Evolutionary conservation across 2,329 filamentous ascomycete species (phyloP).

Genomic region (Tolypocladium endophyticum): DNA sequence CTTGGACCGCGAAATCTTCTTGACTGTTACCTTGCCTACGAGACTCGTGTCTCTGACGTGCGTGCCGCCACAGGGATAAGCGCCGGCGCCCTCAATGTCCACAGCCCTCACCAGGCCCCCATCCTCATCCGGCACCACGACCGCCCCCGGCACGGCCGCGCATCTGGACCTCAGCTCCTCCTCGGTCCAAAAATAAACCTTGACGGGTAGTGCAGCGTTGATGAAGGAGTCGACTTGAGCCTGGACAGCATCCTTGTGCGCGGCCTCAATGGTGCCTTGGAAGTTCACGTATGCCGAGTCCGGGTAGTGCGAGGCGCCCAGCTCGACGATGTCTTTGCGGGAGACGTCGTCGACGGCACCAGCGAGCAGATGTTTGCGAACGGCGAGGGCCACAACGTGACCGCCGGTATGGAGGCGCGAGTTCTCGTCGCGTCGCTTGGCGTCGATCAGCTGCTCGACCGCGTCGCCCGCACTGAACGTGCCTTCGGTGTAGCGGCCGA

Average conservation of each 20-base stretch:
- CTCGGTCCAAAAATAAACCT: conserved; percentile 52
- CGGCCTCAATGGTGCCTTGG: conserved; percentile 51
- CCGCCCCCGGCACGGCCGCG: background rate
- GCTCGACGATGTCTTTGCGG: conserved; percentile 35
- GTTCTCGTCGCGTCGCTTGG: conserved; percentile 46
- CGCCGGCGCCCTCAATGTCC: conserved; percentile 54
- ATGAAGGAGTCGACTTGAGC: conserved; percentile 47
- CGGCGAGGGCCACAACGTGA: conserved; percentile 57
- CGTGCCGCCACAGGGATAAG: conserved; percentile 65
- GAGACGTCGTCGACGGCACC: background rate
- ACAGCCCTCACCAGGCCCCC: conserved; percentile 53
- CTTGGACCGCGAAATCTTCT: conserved; percentile 54
- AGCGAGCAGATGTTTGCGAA: conserved; percentile 39
- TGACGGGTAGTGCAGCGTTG: conserved; percentile 40
- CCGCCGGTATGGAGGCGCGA: conserved; percentile 63
- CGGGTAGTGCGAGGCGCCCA: conserved; percentile 58
- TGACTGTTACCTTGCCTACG: conserved; percentile 50
- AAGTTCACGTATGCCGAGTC: conserved; percentile 58
- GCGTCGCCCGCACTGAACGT: conserved; percentile 31
- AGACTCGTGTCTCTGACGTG: conserved; percentile 51
- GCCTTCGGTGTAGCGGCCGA: background rate
- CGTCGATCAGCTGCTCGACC: conserved; percentile 48
- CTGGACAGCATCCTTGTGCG: conserved; percentile 52
- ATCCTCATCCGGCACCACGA: conserved; percentile 29
- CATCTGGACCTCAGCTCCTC: conserved; percentile 32